Base-by-base conservation (phyloP, 2,329 filamentous ascomycete genomes). In the Trichophyton mentagrophytes region DNA sequence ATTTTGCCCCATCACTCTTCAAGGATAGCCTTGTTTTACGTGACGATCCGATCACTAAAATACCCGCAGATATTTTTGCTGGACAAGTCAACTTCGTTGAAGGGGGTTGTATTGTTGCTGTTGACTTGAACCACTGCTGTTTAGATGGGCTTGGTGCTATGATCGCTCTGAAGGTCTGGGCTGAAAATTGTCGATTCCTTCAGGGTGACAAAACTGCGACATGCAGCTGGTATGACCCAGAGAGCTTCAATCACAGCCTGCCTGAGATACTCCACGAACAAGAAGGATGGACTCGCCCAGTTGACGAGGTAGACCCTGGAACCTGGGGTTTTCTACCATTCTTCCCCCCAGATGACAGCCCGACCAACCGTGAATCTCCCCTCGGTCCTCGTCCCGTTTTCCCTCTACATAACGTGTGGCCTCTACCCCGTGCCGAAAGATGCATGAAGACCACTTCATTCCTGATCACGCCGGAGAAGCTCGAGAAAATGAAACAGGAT, bases 81-180 rank as follows among this genome's bases (percentile, higher is more conserved):
- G 56, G 56, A 58, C 56, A 58, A 25, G 56, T 46, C 20, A 58
- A 58, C 38, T 58, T 58, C 22, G 56, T 58, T 3, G 8, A 25
- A n/a, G 56, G 56, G 3, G 56, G 56, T 46, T 58, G 56, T 27
- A 58, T 58, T 22, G 20, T 58, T 42, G 56, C 56, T 13, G 42
- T 58, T 33, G 56, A 58, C 17, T 20, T 58, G 20, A 58, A 58
- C 56, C 56, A 58, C 25, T 58, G 56, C 56, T 58, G 56, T 20
- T 33, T 58, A 8, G 56, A 58, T 36, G 56, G 56, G 8, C 56
- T 58, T 22, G 56, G 56, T 6, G 56, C 42, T 20, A 58, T 58
- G 42, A 11, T 58, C 13, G 36, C 56, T 27, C 9, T 58, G 11
- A 38, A 46, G 27, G 56, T 22, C 15, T 58, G 56, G 56, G 56